A percentile compares a stretch with the other conserved stretches of the same genome.
These are phyloP conservation scores for Colletotrichum filicis DNA, from an alignment of 2,329 filamentous ascomycete species.

Conservation along the genomic window DNA sequence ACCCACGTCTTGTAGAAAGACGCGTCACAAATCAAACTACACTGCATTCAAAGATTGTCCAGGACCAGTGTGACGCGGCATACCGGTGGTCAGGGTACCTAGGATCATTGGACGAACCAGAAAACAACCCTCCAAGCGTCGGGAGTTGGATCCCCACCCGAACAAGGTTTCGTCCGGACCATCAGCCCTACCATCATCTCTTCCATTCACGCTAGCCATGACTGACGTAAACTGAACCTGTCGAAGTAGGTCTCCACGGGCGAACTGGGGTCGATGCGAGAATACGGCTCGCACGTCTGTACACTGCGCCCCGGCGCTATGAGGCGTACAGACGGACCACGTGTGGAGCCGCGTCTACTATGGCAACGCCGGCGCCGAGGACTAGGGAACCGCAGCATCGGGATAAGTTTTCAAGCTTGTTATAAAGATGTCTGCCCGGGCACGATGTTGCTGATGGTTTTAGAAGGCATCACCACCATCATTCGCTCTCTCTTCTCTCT, in stretches of 20 bases:
- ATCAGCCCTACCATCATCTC: conserved; percentile 4
- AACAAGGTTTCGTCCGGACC: conserved; percentile 8
- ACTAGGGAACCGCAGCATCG: too few species aligned
- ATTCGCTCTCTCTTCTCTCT: neutral
- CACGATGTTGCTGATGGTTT: neutral
- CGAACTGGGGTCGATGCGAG: conserved; percentile 15
- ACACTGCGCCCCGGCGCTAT: conserved; percentile 25
- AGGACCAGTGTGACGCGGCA: conserved; percentile 1
- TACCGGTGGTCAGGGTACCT: neutral
- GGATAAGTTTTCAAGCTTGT: neutral
- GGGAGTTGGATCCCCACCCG: conserved; percentile 1
- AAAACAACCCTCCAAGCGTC: neutral
- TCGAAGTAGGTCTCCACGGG: neutral
- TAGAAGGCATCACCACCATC: neutral
- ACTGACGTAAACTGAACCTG: neutral
- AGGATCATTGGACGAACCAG: conserved; percentile 4
- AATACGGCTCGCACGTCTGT: neutral
- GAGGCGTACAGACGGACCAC: conserved; percentile 9
- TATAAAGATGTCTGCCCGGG: neutral
- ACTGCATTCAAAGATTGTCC: neutral
- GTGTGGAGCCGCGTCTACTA: neutral
- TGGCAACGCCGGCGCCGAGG: neutral
- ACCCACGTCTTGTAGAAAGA: neutral
- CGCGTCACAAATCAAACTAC: neutral
- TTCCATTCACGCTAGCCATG: neutral